Percentiles rank a stretch among this genome's conserved stretches.
These are phyloP conservation scores for Capronia coronata DNA, from an alignment of 2,329 filamentous ascomycete species.

Conservation along the genomic window DNA sequence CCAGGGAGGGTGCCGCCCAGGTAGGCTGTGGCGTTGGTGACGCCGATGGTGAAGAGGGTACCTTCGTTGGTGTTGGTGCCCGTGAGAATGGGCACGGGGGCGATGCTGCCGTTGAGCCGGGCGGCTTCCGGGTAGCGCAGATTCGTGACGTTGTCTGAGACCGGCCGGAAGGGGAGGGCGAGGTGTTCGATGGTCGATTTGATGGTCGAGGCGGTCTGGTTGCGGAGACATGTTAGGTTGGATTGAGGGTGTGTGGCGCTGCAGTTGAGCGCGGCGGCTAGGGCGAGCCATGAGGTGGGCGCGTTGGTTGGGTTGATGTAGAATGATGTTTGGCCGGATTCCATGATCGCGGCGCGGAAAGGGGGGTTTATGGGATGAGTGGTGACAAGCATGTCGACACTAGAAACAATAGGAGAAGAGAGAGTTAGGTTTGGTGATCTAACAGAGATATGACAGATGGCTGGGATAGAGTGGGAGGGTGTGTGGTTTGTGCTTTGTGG, in stretches of 20 bases:
- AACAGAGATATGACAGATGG: too few species aligned
- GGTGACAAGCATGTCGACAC: slow-evolving; percentile 27
- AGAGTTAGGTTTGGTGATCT: too few species aligned
- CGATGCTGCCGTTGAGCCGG: slow-evolving; percentile 34
- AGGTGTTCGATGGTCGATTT: slow-evolving; percentile 23
- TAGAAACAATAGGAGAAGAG: not conserved
- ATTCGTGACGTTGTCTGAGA: slow-evolving; percentile 21
- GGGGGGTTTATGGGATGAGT: slow-evolving; percentile 23
- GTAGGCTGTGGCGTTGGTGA: slow-evolving; percentile 7
- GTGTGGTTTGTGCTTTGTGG: not conserved
- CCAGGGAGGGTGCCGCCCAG: slow-evolving; percentile 6
- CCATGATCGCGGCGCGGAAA: slow-evolving; percentile 31
- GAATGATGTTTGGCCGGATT: slow-evolving; percentile 29
- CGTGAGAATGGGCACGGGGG: slow-evolving; percentile 39
- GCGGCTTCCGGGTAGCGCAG: slow-evolving; percentile 16
- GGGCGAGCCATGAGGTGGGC: slow-evolving; percentile 9
- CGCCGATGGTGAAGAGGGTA: slow-evolving; percentile 8
- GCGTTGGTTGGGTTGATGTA: slow-evolving; percentile 9
- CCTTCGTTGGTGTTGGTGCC: slow-evolving; percentile 43
- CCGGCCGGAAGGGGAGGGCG: slow-evolving; percentile 19
- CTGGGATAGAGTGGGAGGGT: too few species aligned
- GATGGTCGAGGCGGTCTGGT: slow-evolving; percentile 18
- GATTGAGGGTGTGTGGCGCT: slow-evolving; percentile 3
- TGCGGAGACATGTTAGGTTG: slow-evolving; percentile 25
- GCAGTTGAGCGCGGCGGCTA: slow-evolving; percentile 19